These are phyloP conservation scores for Licmophora abbreviata DNA, from an alignment of 108 stramenopile species.

Conservation along the genomic window DNA sequence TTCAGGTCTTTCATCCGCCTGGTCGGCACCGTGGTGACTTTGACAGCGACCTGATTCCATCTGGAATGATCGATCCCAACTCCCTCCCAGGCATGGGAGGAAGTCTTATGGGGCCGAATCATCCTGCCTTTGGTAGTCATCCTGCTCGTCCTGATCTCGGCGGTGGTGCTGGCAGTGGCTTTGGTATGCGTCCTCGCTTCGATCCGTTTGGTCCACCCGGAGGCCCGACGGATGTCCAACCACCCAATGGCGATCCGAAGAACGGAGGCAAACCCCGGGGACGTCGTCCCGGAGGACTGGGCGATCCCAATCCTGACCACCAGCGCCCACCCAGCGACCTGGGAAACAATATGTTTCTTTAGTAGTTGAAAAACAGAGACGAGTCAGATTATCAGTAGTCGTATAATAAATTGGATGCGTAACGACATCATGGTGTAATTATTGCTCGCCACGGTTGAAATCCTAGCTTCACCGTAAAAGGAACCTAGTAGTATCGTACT, in stretches of 20 bases:
- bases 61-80: slow-evolving; percentile 35
- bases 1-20: slow-evolving; percentile 23
- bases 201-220: slow-evolving; percentile 73
- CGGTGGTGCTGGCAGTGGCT: slow-evolving; percentile 14
- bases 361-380: slow-evolving; percentile 8
- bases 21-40: slow-evolving; percentile 41
- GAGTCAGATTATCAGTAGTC: neutral
- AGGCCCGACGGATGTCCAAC: slow-evolving; percentile 32
- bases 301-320: slow-evolving; percentile 78
- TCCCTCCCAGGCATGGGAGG: slow-evolving; percentile 29
- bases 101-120: slow-evolving; percentile 77
- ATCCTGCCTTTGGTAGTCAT: slow-evolving; percentile 54
- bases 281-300: slow-evolving; percentile 33
- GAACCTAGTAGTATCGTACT: too few relatives aligned
- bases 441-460: too few relatives aligned
- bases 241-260: slow-evolving; percentile 9
- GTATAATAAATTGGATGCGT: too few relatives aligned
- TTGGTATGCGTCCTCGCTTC: slow-evolving; percentile 68
- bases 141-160: slow-evolving; percentile 9
- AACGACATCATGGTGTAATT: too few relatives aligned
- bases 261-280: slow-evolving; percentile 16
- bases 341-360: slow-evolving; percentile 36
- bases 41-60: slow-evolving; percentile 60
- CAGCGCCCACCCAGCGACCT: slow-evolving; percentile 53
- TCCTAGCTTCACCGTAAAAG: too few relatives aligned